A percentile compares a stretch with the other conserved stretches of the same genome.
These are phyloP conservation scores for Amanita jacksonii DNA, from an alignment of 768 basidiomycete genomes.

Conservation along the genomic window DNA sequence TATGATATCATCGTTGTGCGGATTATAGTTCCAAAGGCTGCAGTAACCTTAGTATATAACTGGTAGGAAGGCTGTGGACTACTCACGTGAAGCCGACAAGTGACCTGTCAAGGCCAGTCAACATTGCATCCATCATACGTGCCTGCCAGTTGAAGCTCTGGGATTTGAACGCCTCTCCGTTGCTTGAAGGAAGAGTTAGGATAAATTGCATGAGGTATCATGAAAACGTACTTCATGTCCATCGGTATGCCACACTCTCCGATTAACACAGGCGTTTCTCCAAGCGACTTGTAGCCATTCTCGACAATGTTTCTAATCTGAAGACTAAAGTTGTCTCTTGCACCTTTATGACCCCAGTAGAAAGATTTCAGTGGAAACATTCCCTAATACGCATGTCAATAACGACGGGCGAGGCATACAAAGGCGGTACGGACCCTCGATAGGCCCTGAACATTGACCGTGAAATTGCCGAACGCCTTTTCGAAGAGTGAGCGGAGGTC, in stretches of 20 bases:
- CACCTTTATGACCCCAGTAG: slow-evolving; percentile 83
- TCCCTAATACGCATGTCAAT: slow-evolving; percentile 40
- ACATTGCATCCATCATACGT: slow-evolving; percentile 91
- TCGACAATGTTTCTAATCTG: slow-evolving; percentile 79
- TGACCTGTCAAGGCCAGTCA: slow-evolving; percentile 69
- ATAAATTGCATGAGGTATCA: too few species aligned
- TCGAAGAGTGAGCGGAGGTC: slow-evolving; percentile 83
- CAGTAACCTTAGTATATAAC: too few species aligned
- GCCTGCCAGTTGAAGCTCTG: slow-evolving; percentile 77
- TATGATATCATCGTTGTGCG: slow-evolving; percentile 62
- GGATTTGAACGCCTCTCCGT: slow-evolving; percentile 58
- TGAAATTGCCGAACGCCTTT: slow-evolving; percentile 78
- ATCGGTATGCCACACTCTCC: slow-evolving; percentile 95
- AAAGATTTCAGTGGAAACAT: slow-evolving; percentile 74
- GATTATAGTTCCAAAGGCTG: slow-evolving; percentile 95
- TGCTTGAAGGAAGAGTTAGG: too few species aligned
- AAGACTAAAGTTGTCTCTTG: slow-evolving; percentile 68
- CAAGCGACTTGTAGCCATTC: slow-evolving; percentile 56
- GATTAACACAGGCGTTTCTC: slow-evolving; percentile 76
- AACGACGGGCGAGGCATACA: background rate
- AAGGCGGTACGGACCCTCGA: slow-evolving; percentile 54
- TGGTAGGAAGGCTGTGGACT: too few species aligned
- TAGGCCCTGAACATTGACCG: slow-evolving; percentile 88
- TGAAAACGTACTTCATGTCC: slow-evolving; percentile 85
- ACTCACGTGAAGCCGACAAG: slow-evolving; percentile 83